Conservation (phyloP, 495 filamentous ascomycete genomes). For the Bacidia gigantensis region DNA sequence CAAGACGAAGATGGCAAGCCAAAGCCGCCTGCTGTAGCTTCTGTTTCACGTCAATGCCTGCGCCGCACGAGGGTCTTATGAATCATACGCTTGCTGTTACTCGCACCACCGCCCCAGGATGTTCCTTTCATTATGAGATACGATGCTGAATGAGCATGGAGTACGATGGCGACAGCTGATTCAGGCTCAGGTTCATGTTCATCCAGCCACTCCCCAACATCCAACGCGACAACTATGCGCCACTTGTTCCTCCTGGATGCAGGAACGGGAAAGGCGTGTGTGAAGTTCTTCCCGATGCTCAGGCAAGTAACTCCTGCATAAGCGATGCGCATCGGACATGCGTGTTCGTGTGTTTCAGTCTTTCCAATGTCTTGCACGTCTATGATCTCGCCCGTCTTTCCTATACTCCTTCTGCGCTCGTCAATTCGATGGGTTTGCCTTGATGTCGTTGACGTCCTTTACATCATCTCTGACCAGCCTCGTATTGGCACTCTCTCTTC, state of each 20-base stretch:
- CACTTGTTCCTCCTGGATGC: background rate
- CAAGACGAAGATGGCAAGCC: background rate
- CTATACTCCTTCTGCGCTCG: background rate
- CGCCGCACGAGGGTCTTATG: background rate
- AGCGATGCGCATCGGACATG: conserved; percentile 3
- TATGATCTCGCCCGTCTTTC: background rate
- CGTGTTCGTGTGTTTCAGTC: no score
- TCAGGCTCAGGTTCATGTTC: no score
- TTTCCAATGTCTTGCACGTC: no score
- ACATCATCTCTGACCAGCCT: no score
- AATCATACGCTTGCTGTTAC: background rate
- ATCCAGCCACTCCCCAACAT: no score
- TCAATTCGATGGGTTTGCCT: no score
- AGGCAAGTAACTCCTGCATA: background rate
- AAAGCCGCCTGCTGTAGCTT: background rate
- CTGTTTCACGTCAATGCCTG: background rate
- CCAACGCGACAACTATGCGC: no score
- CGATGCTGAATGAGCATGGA: no score
- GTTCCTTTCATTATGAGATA: no score
- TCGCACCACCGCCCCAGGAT: background rate
- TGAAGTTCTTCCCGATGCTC: background rate
- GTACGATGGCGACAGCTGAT: no score
- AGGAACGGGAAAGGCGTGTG: background rate
- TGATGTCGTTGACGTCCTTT: no score
- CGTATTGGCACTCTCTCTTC: no score